Percentiles rank a stretch among this genome's conserved stretches.
These are phyloP conservation scores for Pichia sp. DNA, from an alignment of 1,139 yeast genomes.

Conservation along the genomic window DNA sequence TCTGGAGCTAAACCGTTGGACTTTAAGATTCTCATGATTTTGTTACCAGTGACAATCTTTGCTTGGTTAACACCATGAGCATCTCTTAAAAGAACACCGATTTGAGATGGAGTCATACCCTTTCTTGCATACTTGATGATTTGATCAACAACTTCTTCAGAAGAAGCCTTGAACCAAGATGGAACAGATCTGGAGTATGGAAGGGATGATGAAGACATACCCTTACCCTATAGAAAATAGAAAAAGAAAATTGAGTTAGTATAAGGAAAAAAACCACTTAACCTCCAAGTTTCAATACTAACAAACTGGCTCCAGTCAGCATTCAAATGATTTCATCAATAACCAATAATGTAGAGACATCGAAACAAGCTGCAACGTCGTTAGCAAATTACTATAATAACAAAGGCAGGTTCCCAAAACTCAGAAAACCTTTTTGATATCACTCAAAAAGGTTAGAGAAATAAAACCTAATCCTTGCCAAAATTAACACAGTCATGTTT, in stretches of 20 bases:
- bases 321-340: conserved; percentile 7
- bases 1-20: conserved; percentile 99
- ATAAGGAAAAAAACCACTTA: conserved; percentile 20
- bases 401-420: not conserved
- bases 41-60: conserved; percentile 98
- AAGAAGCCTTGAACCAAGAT: conserved; percentile 97
- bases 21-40: conserved; percentile 97
- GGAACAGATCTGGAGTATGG: conserved; percentile 99
- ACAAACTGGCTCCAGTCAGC: conserved; percentile 32
- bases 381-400: not conserved
- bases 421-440: not conserved
- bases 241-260: conserved; percentile 30
- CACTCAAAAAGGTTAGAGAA: not conserved
- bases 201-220: conserved; percentile 97
- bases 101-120: conserved; percentile 99
- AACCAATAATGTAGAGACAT: conserved; percentile 1
- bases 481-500: too few species aligned
- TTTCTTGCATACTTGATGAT: conserved; percentile 99
- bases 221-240: conserved; percentile 72
- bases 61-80: conserved; percentile 99
- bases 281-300: conserved; percentile 22
- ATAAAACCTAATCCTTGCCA: too few species aligned
- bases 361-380: conserved; percentile 4
- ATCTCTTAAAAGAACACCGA: conserved; percentile 99
- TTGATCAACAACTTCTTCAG: conserved; percentile 96